A percentile compares a stretch with the other conserved stretches of the same genome.
Conservation (phyloP, 108 stramenopile genomes). For the Schizochytrium sp. region DNA sequence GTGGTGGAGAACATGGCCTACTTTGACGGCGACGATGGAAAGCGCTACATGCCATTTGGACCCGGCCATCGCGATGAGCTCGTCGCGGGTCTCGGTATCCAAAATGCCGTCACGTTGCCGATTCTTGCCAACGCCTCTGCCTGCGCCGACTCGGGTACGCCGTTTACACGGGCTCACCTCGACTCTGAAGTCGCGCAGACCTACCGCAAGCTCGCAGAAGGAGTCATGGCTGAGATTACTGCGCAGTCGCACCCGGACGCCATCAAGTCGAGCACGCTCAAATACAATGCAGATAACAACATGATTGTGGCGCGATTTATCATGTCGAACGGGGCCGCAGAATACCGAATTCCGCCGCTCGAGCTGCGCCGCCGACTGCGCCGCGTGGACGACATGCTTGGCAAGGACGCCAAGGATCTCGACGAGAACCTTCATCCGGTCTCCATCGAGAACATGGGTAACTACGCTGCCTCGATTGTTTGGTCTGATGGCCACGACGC, state of each 20-base stretch:
- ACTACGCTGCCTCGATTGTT: conserved; percentile 42
- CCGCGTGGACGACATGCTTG: conserved; percentile 10
- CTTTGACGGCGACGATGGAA: conserved; percentile 45
- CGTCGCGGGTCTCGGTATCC: not conserved
- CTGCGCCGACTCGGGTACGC: conserved; percentile 5
- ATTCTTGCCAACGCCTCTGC: not conserved
- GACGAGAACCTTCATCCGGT: conserved; percentile 21
- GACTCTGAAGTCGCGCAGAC: not conserved
- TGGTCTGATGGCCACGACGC: conserved; percentile 51
- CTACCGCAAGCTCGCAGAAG: not conserved
- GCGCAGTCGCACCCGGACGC: not conserved
- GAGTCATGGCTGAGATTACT: not conserved
- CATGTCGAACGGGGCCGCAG: not conserved
- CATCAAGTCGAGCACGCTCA: not conserved
- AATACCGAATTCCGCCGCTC: not conserved
- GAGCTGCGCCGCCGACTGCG: not conserved
- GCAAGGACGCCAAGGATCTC: not conserved
- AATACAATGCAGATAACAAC: not conserved
- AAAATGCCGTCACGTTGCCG: not conserved
- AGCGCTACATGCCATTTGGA: conserved; percentile 41
- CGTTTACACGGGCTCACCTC: not conserved
- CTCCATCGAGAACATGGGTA: conserved; percentile 37
- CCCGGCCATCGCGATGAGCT: conserved; percentile 20
- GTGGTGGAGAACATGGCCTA: conserved; percentile 96
- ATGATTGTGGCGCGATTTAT: not conserved